Conservation (phyloP, 768 basidiomycete genomes). For the Suillus variegatus region DNA sequence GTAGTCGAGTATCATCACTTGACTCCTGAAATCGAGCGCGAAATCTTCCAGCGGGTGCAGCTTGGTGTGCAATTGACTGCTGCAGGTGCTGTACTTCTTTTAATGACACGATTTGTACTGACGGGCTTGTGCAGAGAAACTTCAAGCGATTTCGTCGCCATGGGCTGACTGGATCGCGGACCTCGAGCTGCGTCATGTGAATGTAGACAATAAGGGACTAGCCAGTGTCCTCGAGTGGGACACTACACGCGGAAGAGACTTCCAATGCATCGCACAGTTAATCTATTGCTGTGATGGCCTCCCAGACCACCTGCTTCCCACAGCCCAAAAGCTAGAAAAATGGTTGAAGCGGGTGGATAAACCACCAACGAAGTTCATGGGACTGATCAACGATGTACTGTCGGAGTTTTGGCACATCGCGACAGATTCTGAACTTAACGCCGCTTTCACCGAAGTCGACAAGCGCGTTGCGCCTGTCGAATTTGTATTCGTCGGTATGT, state of each 20-base stretch:
- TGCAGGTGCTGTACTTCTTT: conserved; percentile 48
- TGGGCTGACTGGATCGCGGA: conserved; percentile 67
- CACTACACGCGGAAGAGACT: conserved; percentile 70
- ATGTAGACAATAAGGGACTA: conserved; percentile 56
- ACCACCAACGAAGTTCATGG: conserved; percentile 52
- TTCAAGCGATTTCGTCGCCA: conserved; percentile 75
- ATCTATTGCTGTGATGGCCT: conserved; percentile 65
- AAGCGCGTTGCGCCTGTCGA: conserved; percentile 72
- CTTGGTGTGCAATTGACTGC: conserved; percentile 73
- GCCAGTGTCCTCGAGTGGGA: conserved; percentile 60
- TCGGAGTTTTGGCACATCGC: conserved; percentile 58
- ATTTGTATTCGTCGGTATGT: conserved; percentile 77
- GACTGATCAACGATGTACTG: conserved; percentile 54
- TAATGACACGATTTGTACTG: background rate
- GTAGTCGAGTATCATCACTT: conserved; percentile 71
- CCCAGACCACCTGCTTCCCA: conserved; percentile 48
- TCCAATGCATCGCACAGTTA: conserved; percentile 71
- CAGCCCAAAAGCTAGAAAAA: conserved; percentile 55
- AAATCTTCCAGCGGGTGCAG: conserved; percentile 84
- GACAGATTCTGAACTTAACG: conserved; percentile 36
- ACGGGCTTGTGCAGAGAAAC: conserved; percentile 54
- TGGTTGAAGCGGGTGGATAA: conserved; percentile 35
- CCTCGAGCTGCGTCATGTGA: conserved; percentile 58
- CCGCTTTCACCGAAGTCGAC: conserved; percentile 53
- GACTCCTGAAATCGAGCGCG: conserved; percentile 60